Percentiles rank a stretch among this genome's conserved stretches.
Conservation (phyloP, 371 early-diverging fungal genomes). For the Ecytonucleospora hepatopenaei region DNA sequence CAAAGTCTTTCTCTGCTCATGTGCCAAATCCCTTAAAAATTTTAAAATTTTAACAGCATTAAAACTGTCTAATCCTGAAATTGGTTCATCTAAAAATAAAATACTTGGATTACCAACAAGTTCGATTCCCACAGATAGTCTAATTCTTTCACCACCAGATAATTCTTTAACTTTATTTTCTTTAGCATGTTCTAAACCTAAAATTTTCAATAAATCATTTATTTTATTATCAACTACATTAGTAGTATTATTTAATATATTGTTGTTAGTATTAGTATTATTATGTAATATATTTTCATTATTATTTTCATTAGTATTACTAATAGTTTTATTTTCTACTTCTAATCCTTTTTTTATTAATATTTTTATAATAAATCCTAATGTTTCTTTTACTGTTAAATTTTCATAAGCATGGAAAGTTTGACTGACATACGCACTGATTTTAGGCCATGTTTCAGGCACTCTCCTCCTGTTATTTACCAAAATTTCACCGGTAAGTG, state of each 20-base stretch:
- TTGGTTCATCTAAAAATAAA: conserved; percentile 68
- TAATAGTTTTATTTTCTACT: conserved; percentile 41
- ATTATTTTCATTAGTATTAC: conserved; percentile 10
- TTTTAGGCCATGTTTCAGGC: conserved; percentile 39
- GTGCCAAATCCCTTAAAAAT: conserved; percentile 64
- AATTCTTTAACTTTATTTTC: conserved; percentile 48
- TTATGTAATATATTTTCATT: too few species aligned
- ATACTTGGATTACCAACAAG: conserved; percentile 49
- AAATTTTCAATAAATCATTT: conserved; percentile 33
- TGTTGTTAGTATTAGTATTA: too few species aligned
- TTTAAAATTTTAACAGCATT: conserved; percentile 77
- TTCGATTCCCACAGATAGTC: conserved; percentile 53
- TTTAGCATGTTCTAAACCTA: conserved; percentile 49
- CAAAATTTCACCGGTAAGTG: conserved; percentile 64
- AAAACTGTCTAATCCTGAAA: conserved; percentile 73
- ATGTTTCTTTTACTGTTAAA: conserved; percentile 52
- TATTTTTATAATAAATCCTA: conserved; percentile 30
- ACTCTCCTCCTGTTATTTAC: conserved; percentile 64
- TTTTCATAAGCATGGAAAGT: conserved; percentile 57
- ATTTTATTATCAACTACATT: neutral
- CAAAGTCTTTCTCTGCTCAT: conserved; percentile 69
- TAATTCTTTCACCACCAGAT: conserved; percentile 56
- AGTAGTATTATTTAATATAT: neutral
- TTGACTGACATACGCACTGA: conserved; percentile 60
- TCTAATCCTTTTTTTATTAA: conserved; percentile 60